These are phyloP conservation scores for Cucumis hystrix DNA, from an alignment of 306 rosid species.

Conservation along the genomic window DNA sequence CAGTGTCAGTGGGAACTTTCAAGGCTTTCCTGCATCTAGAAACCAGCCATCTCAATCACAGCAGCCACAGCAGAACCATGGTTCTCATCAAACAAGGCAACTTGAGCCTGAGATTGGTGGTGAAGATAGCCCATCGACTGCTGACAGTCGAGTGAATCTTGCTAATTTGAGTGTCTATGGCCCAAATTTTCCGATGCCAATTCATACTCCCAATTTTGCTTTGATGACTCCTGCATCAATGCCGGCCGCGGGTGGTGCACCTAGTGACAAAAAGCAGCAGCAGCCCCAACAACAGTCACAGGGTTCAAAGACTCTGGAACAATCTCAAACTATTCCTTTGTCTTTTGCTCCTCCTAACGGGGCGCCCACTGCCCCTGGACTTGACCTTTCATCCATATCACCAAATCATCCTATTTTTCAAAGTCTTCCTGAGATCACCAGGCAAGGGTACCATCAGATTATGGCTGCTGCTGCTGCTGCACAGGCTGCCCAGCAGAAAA, in stretches of 20 bases:
- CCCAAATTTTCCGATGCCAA: slow-evolving; percentile 60
- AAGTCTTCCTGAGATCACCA: slow-evolving; percentile 18
- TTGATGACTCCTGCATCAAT: slow-evolving; percentile 51
- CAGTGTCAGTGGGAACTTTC: slow-evolving; percentile 39
- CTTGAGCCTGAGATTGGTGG: slow-evolving; percentile 66
- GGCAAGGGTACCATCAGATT: slow-evolving; percentile 31
- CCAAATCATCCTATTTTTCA: slow-evolving; percentile 54
- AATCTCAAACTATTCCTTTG: slow-evolving; percentile 63
- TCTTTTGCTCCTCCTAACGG: slow-evolving; percentile 71
- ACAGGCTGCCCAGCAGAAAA: slow-evolving; percentile 64
- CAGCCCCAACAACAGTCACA: slow-evolving; percentile 41
- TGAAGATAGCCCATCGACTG: slow-evolving; percentile 82
- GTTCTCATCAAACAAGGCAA: slow-evolving; percentile 46
- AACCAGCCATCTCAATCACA: slow-evolving; percentile 37
- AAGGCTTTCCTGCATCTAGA: slow-evolving; percentile 66
- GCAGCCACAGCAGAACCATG: slow-evolving; percentile 37
- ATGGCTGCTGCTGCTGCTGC: slow-evolving; percentile 39
- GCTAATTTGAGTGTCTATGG: slow-evolving; percentile 52
- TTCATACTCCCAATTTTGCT: slow-evolving; percentile 61
- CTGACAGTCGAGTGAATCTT: slow-evolving; percentile 59
- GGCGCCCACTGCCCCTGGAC: slow-evolving; percentile 36
- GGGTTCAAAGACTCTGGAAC: slow-evolving; percentile 54
- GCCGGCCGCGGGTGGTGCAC: slow-evolving; percentile 32
- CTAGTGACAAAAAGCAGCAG: slow-evolving; percentile 53
- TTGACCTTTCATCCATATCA: slow-evolving; percentile 55